Evolutionary conservation across 2,329 filamentous ascomycete species (phyloP).

Genomic region (Tolypocladium tropicale): DNA sequence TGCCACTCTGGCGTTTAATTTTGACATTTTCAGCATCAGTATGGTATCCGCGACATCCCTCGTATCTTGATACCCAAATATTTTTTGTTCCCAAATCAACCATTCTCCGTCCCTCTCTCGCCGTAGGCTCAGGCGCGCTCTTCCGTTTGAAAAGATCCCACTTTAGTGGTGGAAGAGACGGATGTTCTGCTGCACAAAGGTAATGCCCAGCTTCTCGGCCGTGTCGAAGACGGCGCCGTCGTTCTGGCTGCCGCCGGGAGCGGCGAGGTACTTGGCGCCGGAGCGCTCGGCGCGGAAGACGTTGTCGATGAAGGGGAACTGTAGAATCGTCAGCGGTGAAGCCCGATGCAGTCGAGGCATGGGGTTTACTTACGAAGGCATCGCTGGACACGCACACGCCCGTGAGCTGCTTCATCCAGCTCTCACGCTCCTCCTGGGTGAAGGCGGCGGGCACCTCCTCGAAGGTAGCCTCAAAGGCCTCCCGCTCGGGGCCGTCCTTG

Average conservation of each 20-base stretch:
- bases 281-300: conserved; percentile 84
- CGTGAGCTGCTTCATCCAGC: conserved; percentile 74
- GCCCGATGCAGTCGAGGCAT: neutral
- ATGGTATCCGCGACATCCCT: neutral
- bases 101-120: neutral
- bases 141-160: neutral
- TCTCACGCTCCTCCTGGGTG: conserved; percentile 70
- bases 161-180: conserved; percentile 91
- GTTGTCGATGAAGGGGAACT: conserved; percentile 99
- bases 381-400: conserved; percentile 86
- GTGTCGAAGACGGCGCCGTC: conserved; percentile 75
- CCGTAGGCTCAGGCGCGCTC: neutral
- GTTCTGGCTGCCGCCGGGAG: conserved; percentile 83
- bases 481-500: conserved; percentile 70
- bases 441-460: conserved; percentile 80
- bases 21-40: neutral
- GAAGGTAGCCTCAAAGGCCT: conserved; percentile 80
- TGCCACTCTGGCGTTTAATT: neutral
- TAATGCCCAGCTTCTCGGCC: conserved; percentile 83
- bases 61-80: neutral
- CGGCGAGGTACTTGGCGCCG: conserved; percentile 91
- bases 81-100: neutral
- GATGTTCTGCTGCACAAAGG: conserved; percentile 89
- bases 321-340: neutral
- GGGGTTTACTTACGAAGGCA: conserved; percentile 69